phyloP scores from a whole-genome alignment of 2,329 filamentous ascomycete species.

The Scleromitrula shiraiana region DNA sequence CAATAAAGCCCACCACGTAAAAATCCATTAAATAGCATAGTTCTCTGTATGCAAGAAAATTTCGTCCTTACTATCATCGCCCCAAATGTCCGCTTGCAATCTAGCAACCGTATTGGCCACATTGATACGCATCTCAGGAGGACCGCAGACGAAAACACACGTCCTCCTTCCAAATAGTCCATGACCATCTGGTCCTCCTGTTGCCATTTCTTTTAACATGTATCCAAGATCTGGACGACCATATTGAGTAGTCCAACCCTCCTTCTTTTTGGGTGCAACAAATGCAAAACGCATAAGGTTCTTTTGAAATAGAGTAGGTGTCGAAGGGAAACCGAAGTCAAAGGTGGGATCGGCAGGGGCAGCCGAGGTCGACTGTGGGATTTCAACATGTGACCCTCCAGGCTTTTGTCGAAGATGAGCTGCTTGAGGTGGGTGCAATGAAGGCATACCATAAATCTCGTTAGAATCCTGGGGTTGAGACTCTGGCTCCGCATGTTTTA shows the following conservation, averaged over 20 bases:
- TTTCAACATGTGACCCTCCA: conserved; percentile 18
- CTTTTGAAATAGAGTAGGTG: conserved; percentile 82
- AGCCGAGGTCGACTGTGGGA: conserved; percentile 12
- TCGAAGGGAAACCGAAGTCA: conserved; percentile 74
- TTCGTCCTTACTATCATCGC: conserved; percentile 70
- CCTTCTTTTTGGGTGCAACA: conserved; percentile 59
- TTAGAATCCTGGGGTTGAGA: not conserved
- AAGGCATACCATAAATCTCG: not conserved
- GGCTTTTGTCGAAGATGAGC: conserved; percentile 18
- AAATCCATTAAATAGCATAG: conserved; percentile 62
- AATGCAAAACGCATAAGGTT: conserved; percentile 87
- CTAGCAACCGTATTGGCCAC: conserved; percentile 79
- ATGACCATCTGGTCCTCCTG: conserved; percentile 55
- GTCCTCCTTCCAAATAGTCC: conserved; percentile 71
- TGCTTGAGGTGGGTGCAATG: conserved; percentile 11
- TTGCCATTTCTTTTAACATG: conserved; percentile 76
- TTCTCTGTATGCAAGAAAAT: conserved; percentile 94
- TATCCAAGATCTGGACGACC: conserved; percentile 81
- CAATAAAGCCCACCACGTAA: not conserved
- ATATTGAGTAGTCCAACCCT: conserved; percentile 89
- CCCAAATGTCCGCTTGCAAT: conserved; percentile 78
- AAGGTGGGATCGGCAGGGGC: conserved; percentile 38
- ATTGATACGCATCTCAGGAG: conserved; percentile 76
- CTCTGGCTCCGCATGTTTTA: too few relatives aligned
- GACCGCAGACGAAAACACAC: conserved; percentile 89